These are phyloP conservation scores for Rhytidiadelphus loreus DNA, from an alignment of 225 moss, liverwort and hornwort genomes.

Conservation along the genomic window DNA sequence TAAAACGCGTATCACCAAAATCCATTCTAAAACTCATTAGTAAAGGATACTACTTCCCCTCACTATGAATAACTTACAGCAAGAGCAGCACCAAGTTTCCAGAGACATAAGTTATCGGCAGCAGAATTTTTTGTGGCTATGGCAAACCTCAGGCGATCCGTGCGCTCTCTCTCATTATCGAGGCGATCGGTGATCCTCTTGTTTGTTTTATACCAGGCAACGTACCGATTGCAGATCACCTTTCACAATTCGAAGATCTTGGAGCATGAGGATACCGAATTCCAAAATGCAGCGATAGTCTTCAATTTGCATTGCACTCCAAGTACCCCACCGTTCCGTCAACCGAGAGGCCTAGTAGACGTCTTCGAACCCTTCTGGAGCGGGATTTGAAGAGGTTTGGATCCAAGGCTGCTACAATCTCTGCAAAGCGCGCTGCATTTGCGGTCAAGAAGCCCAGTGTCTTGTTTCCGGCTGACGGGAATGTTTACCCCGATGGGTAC, in stretches of 20 bases:
- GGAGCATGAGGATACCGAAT: not conserved
- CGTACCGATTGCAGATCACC: not conserved
- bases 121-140: not conserved
- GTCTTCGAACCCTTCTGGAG: constrained; percentile 28
- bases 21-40: not conserved
- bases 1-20: too few relatives aligned
- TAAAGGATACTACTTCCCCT: not conserved
- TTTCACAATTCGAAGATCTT: not conserved
- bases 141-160: not conserved
- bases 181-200: not conserved
- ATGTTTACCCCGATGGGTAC: constrained; percentile 31
- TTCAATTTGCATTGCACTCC: constrained; percentile 28
- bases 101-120: not conserved
- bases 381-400: constrained; percentile 29
- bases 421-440: not conserved
- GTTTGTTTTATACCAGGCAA: too few relatives aligned
- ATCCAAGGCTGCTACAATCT: not conserved
- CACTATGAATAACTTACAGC: not conserved
- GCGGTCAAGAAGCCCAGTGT: not conserved
- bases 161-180: not conserved
- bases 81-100: not conserved
- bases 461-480: constrained; percentile 21
- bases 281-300: constrained; percentile 14
- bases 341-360: not conserved
- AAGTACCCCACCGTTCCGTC: constrained; percentile 4